A percentile compares a stretch with the other conserved stretches of the same genome.
Evolutionary conservation across 306 rosid genomes (phyloP).

Genomic region (Elaeagnus macrophylla): DNA sequence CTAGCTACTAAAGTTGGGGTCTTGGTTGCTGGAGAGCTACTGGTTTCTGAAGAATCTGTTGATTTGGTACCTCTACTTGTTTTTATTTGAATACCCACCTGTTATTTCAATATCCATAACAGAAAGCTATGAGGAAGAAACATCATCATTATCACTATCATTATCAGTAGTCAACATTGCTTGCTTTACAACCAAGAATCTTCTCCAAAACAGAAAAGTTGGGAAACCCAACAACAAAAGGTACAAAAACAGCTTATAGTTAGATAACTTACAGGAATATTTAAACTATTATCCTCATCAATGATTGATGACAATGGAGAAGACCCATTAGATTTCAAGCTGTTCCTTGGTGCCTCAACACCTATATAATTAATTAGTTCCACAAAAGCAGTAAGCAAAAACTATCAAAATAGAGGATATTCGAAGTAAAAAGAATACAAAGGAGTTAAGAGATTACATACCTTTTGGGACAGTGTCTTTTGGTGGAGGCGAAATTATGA

Average conservation of each 20-base stretch:
- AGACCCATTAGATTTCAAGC: constrained; percentile 52
- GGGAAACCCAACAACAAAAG: constrained; percentile 8
- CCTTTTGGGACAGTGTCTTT: constrained; percentile 42
- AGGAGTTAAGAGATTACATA: not conserved
- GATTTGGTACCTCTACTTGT: constrained; percentile 32
- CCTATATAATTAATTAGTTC: constrained; percentile 31
- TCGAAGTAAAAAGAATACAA: not conserved
- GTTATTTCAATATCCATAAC: constrained; percentile 22
- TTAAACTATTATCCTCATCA: constrained; percentile 40
- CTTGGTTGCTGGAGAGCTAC: constrained; percentile 67
- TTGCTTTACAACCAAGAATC: constrained; percentile 2
- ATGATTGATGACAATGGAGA: constrained; percentile 26
- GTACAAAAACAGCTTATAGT: constrained; percentile 2
- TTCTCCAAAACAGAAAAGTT: not conserved
- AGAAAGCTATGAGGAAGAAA: not conserved
- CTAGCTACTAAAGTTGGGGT: constrained; percentile 93
- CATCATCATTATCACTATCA: not conserved
- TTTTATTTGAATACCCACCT: constrained; percentile 63
- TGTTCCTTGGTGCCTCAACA: constrained; percentile 72
- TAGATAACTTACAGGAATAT: constrained; percentile 52
- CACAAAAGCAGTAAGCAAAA: constrained; percentile 2
- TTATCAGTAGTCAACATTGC: constrained; percentile 6
- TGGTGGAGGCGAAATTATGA: constrained; percentile 15
- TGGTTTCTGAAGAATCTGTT: constrained; percentile 36
- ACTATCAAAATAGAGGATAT: not conserved